Evolutionary conservation across 2,329 filamentous ascomycete species (phyloP), one percentile per base, ranked within the genome.

Genomic region (Alternaria atra): DNA sequence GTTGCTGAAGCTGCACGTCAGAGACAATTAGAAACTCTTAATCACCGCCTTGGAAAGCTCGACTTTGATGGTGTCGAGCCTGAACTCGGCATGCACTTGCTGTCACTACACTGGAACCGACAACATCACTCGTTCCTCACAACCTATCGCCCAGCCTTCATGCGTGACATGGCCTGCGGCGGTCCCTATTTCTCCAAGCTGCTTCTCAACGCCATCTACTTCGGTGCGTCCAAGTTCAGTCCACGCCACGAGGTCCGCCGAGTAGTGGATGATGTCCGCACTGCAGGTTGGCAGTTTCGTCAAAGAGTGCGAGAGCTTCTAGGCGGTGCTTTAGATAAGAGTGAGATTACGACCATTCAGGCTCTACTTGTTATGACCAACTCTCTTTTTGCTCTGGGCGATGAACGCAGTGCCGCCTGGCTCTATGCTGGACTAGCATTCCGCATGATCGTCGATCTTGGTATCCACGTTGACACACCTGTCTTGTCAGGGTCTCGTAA

Each of bases 361-460:
- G 85, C 84, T 0, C 66, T 87, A 29, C 73, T 87, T 0, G 75
- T 85, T 0, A 84, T 87, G 80, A 81, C 81, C 0, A 83, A 81
- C 44, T 82, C 83, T 0, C 69, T 86, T 0, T 86, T 86, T 61
- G 80, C 84, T 0, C 72, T 82, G 2, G 79, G 82, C n/a, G 82
- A 83, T 51, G 81, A 86, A 64, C 75, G 81, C 30, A 85, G 83
- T 58, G 80, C 81, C 6, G 83, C 85, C 2, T 89, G 86, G 86
- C 66, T 87, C 5, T 88, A 88, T 60, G 81, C 84, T 52, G 86
- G 86, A 1, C 80, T 85, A 63, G 85, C 86, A 0, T 85, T 87
- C 58, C 80, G 84, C 9, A 83, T 88, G 75, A 76, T 87, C 27
- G 81, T 84, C 52, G 86, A 88, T 66, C 70, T 88, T 5, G 82